Base-by-base conservation (phyloP, 1,284 basidiomycete genomes). In the Mycena citricolor region DNA sequence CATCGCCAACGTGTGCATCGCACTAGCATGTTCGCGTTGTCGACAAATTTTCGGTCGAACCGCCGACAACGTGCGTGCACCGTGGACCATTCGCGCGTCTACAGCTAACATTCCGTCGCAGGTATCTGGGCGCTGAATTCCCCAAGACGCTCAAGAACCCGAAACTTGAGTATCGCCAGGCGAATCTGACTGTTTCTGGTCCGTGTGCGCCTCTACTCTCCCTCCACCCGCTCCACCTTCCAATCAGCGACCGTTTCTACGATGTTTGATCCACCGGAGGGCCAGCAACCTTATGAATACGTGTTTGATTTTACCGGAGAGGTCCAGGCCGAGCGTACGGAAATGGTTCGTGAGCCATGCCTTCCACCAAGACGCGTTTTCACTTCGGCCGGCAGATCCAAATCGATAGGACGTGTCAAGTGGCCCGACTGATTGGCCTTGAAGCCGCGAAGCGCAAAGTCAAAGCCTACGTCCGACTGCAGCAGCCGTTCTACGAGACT, bases 231-330 rank as follows among this genome's bases (percentile, higher is more conserved):
- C 31, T 39, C 39, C 33, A 32, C 29, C 39, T 35, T 55, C 40
- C 40, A 20, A 25, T 35, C 56, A 90, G 87, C 77, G 24, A 77
- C 75, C 14, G 79, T 90, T 40, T 65, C 76, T 25, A 70, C 78
- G 13, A 73, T 72, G 35, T 91, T 88, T 54, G 81, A 86, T 47
- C 83, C 86, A 8, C 76, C 79, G 3, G 76, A 77, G 49, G 85
- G 84, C 38, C 69, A 77, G 54, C 63, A 71, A 11, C 70, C 81
- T 5, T 91, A 82, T 61, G 71, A 80, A 39, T 83, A 84, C 63
- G 83, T 90, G 28, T 90, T 90, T 60, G 88, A 91, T 67, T 77
- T 84, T 55, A 83, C 86, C 11, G 91, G 91, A 32, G 91, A 94
- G 62, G 72, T 88, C 50, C 77, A 77, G 42, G 79, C 80, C 60